Conservation (phyloP, 2,329 filamentous ascomycete genomes). For the Bipolaris gigantea region DNA sequence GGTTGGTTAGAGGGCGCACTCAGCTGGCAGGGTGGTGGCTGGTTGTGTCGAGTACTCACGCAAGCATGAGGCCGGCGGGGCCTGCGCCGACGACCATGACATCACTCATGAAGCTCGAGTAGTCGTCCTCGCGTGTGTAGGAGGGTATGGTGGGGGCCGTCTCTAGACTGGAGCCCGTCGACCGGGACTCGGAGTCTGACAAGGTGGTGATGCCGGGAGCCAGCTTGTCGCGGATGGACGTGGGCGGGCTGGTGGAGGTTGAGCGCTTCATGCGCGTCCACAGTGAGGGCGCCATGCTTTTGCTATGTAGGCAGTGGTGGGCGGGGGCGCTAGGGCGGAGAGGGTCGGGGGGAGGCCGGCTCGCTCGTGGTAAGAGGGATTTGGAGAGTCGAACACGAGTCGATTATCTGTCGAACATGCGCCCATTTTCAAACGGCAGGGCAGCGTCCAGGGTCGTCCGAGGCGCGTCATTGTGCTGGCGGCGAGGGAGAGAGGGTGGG, state of each 20-base stretch:
- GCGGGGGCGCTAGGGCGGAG: slow-evolving; percentile 27
- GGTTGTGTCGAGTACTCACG: slow-evolving; percentile 33
- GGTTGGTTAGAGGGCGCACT: slow-evolving; percentile 5
- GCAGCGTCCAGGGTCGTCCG: slow-evolving; percentile 12
- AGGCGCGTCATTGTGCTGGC: slow-evolving; percentile 8
- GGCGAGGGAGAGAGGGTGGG: slow-evolving; percentile 20
- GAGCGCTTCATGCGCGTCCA: slow-evolving; percentile 43
- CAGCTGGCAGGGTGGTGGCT: not conserved
- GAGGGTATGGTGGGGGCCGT: slow-evolving; percentile 23
- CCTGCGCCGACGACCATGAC: slow-evolving; percentile 49
- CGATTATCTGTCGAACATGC: slow-evolving; percentile 24
- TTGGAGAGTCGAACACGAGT: slow-evolving; percentile 16
- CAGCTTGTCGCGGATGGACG: slow-evolving; percentile 41
- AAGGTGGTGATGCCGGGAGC: slow-evolving; percentile 33
- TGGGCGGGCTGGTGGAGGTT: slow-evolving; percentile 26
- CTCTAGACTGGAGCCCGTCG: slow-evolving; percentile 29
- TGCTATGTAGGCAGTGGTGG: slow-evolving; percentile 28
- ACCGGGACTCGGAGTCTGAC: slow-evolving; percentile 28
- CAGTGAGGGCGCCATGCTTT: slow-evolving; percentile 39
- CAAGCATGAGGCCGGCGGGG: slow-evolving; percentile 49
- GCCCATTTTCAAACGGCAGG: slow-evolving; percentile 31
- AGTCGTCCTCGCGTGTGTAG: slow-evolving; percentile 26
- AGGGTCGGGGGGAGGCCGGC: slow-evolving; percentile 26
- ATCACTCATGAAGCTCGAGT: slow-evolving; percentile 43
- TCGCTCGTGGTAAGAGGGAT: slow-evolving; percentile 13